These are phyloP conservation scores for Quercus phellos DNA, from an alignment of 331 rosid species.

Conservation along the genomic window DNA sequence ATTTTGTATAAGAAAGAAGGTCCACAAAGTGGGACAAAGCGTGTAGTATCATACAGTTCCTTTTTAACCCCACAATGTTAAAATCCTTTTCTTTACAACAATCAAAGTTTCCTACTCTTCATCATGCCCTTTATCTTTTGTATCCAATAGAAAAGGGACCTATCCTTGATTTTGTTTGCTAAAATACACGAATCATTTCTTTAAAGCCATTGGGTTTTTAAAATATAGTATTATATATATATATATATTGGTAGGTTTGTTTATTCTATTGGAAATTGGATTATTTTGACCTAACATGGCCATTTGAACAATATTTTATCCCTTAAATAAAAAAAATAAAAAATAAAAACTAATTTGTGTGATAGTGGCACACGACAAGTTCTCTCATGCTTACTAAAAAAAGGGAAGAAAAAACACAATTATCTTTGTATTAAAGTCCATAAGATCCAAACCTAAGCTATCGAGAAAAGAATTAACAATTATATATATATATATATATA, in stretches of 20 bases:
- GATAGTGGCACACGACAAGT: slow-evolving; percentile 34
- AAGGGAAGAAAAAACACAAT: slow-evolving; percentile 3
- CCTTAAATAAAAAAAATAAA: neutral
- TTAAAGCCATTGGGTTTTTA: neutral
- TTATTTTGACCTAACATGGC: slow-evolving; percentile 39
- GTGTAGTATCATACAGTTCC: slow-evolving; percentile 28
- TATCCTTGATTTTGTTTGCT: slow-evolving; percentile 3
- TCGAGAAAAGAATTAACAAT: slow-evolving; percentile 3
- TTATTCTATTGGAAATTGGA: slow-evolving; percentile 30
- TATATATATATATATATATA: neutral
- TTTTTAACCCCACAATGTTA: neutral
- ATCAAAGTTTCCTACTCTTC: slow-evolving; percentile 7
- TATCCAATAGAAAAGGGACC: slow-evolving; percentile 4
- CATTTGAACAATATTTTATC: slow-evolving; percentile 12
- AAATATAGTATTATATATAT: neutral
- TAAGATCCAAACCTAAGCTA: slow-evolving; percentile 31
- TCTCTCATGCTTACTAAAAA: slow-evolving; percentile 19
- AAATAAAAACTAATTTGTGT: neutral
- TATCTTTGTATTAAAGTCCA: slow-evolving; percentile 15
- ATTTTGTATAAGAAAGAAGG: neutral
- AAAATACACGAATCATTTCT: slow-evolving; percentile 10
- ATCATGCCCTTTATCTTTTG: neutral
- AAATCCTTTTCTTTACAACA: slow-evolving; percentile 1
- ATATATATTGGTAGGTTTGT: neutral
- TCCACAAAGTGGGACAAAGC: slow-evolving; percentile 38